Evolutionary conservation across 345 rosid genomes (phyloP).

Genomic region (Eutrema heterophyllum): DNA sequence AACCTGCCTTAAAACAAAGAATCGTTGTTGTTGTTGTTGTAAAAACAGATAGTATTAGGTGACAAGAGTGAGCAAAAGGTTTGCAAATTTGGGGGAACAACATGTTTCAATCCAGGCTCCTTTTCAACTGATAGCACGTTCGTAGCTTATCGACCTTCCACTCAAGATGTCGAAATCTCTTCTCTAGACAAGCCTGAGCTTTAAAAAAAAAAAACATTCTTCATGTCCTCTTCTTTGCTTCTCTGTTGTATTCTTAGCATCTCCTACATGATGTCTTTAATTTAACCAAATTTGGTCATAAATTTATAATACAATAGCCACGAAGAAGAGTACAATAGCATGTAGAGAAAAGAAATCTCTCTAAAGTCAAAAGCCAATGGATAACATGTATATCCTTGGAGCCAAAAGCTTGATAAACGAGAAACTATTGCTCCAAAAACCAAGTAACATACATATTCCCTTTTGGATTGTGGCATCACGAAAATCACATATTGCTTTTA

Average conservation of each 20-base stretch:
- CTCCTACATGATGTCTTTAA: background rate
- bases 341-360: no score
- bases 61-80: slow-evolving; percentile 84
- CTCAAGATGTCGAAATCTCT: background rate
- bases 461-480: no score
- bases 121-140: slow-evolving; percentile 32
- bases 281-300: background rate
- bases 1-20: background rate
- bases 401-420: no score
- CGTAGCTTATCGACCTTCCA: background rate
- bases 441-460: no score
- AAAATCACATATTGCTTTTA: no score
- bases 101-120: slow-evolving; percentile 92
- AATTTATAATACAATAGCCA: background rate
- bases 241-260: background rate
- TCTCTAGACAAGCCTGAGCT: background rate
- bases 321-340: no score
- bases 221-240: background rate
- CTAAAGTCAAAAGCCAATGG: no score
- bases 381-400: no score
- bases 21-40: background rate
- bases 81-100: slow-evolving; percentile 66
- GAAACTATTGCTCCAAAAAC: no score
- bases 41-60: slow-evolving; percentile 67
- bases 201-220: background rate